Base-by-base conservation (phyloP, 1,284 basidiomycete genomes). In the Cryptococcus wingfieldii region DNA sequence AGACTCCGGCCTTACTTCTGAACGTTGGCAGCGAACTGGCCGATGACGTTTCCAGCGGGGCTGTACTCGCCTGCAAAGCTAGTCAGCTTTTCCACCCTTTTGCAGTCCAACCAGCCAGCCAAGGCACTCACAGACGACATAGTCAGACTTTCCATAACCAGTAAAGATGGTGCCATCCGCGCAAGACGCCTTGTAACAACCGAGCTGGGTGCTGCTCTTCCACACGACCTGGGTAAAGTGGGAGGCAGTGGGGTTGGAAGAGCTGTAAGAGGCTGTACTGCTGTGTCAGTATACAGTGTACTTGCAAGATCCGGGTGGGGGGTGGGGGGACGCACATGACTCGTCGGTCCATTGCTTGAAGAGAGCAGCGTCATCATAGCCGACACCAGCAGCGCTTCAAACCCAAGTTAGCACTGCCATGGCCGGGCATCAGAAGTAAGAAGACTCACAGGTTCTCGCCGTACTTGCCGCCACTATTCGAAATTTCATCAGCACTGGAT, bases 181-280 rank as follows among this genome's bases (percentile, higher is more conserved):
- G 53, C 69, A 71, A 5, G 51, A 31, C 7, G 59, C 48, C 12
- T 53, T 44, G 1, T 62, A 71, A 50, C 74, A 76, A 13, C 74
- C 74, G 28, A 76, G 34, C 51, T 67, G 38, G 18, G 63, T 65
- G 13, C 72, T 72, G 14, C 25, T 59, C 60, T 76, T 72, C 74
- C 74, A 76, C 18, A 76, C 72, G 48, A 72, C 61, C 10, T 66
- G 66, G 44, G 73, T 74, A 57, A 70, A 76, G 56, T 76, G 73
- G 19, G 71, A 49, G 56, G 57, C 67, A 37, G 58, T 58, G 9
- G 72, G 72, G 47, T 58, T 64, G 50, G 54, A 60, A 51, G 60
- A 61, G 44, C 65, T 59, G 64, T 69, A 73, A 41, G 55, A 28
- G 16, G 66, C 65, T 66, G 38, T 34, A 23, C 23, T 23, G 3